Evolutionary conservation across 805 yeast species (phyloP), one percentile per base, ranked within the genome.

Genomic region (Clavispora asparagi): DNA sequence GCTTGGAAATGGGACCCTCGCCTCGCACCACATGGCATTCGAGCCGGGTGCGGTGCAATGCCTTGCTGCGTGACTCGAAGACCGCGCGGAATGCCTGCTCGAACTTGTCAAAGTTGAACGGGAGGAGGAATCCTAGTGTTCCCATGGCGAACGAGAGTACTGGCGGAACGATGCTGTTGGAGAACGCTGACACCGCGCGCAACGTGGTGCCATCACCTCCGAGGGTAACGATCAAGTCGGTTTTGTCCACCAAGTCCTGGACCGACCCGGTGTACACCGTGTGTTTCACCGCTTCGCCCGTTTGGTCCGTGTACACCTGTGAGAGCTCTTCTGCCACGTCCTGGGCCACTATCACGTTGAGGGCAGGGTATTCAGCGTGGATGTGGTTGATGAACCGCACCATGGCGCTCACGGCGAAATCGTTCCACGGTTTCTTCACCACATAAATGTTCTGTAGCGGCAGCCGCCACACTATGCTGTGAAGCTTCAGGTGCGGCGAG

Each of bases 151-250:
- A 90, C 26, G 95, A 82, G 42, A 91, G 66, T 0, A 91, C 87
- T 0, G 98, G 98, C 1, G 98, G 98, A 4, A 88, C 94, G 41
- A 78, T 72, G 9, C 73, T 73, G 58, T 81, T 79, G 45, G 84
- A 81, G 60, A 91, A 91, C 56, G 81, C 70, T 6, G 94, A 81
- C 0, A 89, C 92, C 0, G 92, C 96, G 45, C 91, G 77, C 39
- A 91, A 64, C 45, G 89, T 88, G 0, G 97, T 91, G 6, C 98
- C 98, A 64, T 91, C 98, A 16, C 98, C 98, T n/a, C 98, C 98
- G 35, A 91, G 65, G 0, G 96, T 86, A 8, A 91, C 90, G 33
- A 91, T 68, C 38, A 91, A 63, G 59, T 91, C 98, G 0, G 96
- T 79, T 55, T 82, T 86, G 10, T 70, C 56, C 1, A 80, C 74